Conservation (phyloP, 2,329 filamentous ascomycete genomes). For the Tolypocladium tundrense region DNA sequence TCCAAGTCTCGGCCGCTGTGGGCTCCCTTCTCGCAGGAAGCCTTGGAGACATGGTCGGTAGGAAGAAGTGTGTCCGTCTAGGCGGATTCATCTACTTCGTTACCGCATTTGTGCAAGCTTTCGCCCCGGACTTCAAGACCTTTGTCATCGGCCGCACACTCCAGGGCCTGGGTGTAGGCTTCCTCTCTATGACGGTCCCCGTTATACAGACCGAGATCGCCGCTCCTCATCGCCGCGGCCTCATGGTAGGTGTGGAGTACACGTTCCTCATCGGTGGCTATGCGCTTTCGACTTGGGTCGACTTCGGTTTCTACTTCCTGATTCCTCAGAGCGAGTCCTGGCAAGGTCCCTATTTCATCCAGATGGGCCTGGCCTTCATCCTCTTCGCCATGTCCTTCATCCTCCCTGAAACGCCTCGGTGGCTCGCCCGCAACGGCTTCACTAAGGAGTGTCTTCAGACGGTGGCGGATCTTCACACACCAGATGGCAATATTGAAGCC, state of each 20-base stretch:
- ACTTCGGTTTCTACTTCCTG: constrained; percentile 7
- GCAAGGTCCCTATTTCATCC: constrained; percentile 8
- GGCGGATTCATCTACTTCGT: constrained; percentile 8
- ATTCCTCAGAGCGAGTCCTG: constrained; percentile 5
- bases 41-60: constrained; percentile 7
- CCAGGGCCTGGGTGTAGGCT: constrained; percentile 7
- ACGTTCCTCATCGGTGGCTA: constrained; percentile 9
- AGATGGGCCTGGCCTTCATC: constrained; percentile 6
- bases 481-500: not conserved
- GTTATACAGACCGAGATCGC: constrained; percentile 9
- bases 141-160: constrained; percentile 5
- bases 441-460: constrained; percentile 18
- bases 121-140: constrained; percentile 6
- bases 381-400: constrained; percentile 7
- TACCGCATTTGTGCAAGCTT: constrained; percentile 8
- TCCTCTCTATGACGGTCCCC: constrained; percentile 8
- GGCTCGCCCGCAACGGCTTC: constrained; percentile 26
- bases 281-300: constrained; percentile 7
- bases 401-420: constrained; percentile 25
- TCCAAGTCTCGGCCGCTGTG: constrained; percentile 6
- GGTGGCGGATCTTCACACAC: not conserved
- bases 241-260: constrained; percentile 9
- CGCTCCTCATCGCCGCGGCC: constrained; percentile 7
- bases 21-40: constrained; percentile 4
- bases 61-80: constrained; percentile 6